Evolutionary conservation across 768 basidiomycete genomes (phyloP).

Genomic region (Russula griseocarnosa): DNA sequence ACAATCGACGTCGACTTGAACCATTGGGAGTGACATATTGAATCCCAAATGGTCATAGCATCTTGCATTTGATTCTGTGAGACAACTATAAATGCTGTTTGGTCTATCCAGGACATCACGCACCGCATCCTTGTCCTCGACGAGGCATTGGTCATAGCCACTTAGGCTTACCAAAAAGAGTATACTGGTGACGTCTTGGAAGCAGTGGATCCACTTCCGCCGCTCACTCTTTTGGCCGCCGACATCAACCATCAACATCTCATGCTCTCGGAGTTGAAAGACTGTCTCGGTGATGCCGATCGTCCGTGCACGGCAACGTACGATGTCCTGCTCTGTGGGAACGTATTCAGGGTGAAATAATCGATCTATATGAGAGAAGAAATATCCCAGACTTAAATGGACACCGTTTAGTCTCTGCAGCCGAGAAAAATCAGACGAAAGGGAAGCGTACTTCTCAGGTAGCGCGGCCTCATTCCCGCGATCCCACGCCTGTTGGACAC

Average conservation of each 20-base stretch:
- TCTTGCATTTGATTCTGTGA: slow-evolving; percentile 96
- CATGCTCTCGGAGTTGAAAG: slow-evolving; percentile 72
- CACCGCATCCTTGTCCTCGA: slow-evolving; percentile 89
- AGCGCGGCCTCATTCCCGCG: slow-evolving; percentile 88
- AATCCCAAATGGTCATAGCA: slow-evolving; percentile 98
- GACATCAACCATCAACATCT: slow-evolving; percentile 91
- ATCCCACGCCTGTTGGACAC: slow-evolving; percentile 69
- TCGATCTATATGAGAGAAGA: slow-evolving; percentile 73
- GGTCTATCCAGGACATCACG: slow-evolving; percentile 34
- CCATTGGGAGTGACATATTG: slow-evolving; percentile 97
- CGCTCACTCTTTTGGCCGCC: slow-evolving; percentile 92
- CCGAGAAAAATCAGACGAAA: neutral
- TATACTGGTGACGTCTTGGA: slow-evolving; percentile 92
- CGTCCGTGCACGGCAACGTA: slow-evolving; percentile 80
- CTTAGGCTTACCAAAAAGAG: slow-evolving; percentile 87
- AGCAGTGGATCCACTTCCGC: slow-evolving; percentile 92
- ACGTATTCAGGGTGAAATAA: slow-evolving; percentile 69
- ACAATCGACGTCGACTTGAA: slow-evolving; percentile 93
- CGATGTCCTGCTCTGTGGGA: slow-evolving; percentile 84
- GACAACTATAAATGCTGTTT: slow-evolving; percentile 13
- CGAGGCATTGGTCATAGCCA: slow-evolving; percentile 91
- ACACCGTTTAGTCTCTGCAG: slow-evolving; percentile 15
- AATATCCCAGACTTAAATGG: slow-evolving; percentile 57
- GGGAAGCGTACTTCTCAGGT: slow-evolving; percentile 73
- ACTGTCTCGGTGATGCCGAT: slow-evolving; percentile 89